Conservation (phyloP, 208 protist species). For the Blastocrithidia nonstop region DNA sequence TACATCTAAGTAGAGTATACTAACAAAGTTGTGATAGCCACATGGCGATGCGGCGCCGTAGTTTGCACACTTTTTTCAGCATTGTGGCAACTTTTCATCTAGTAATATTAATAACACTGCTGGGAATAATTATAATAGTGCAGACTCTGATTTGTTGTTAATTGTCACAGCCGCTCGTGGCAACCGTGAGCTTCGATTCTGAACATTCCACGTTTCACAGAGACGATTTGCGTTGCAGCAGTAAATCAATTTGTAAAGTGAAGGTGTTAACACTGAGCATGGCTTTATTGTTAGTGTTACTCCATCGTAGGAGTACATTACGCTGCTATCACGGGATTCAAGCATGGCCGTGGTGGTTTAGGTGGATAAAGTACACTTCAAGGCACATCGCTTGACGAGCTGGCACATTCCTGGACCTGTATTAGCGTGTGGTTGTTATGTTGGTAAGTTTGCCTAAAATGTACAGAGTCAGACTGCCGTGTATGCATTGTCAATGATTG, state of each 20-base stretch:
- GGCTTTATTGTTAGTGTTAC: conserved; percentile 60
- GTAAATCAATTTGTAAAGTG: conserved; percentile 50
- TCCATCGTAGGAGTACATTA: conserved; percentile 79
- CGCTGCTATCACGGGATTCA: conserved; percentile 38
- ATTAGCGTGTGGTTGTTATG: conserved; percentile 41
- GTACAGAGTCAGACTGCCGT: conserved; percentile 42
- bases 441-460: conserved; percentile 62
- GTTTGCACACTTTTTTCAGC: conserved; percentile 71
- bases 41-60: conserved; percentile 55
- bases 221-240: conserved; percentile 70
- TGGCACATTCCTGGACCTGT: conserved; percentile 51
- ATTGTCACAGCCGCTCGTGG: conserved; percentile 59
- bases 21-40: conserved; percentile 70
- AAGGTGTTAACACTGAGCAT: conserved; percentile 3
- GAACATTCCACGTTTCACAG: conserved; percentile 46
- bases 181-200: conserved; percentile 76
- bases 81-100: conserved; percentile 1
- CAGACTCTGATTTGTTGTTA: conserved; percentile 18
- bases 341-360: conserved; percentile 64
- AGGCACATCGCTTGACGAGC: conserved; percentile 62
- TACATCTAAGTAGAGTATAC: conserved; percentile 32
- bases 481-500: conserved; percentile 63
- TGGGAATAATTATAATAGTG: conserved; percentile 34
- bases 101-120: background rate
- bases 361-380: conserved; percentile 54